These are phyloP conservation scores for Nymphaea thermarum DNA, from an alignment of 164 flowering plant genomes.

Conservation along the genomic window DNA sequence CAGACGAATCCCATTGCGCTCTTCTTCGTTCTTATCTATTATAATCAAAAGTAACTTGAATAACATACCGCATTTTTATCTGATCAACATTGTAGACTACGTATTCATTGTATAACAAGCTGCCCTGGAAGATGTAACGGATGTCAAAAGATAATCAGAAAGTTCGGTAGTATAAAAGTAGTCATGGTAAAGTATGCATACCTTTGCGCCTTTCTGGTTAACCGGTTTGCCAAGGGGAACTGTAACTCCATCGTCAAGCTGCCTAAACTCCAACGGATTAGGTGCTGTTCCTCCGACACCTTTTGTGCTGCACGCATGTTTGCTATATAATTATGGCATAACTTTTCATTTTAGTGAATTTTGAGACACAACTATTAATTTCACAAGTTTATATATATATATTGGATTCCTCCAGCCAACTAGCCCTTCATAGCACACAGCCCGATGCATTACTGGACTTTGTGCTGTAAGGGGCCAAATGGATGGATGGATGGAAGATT, in stretches of 20 bases:
- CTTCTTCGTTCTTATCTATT: slow-evolving; percentile 10
- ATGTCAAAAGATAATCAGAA: neutral
- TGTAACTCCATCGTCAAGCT: slow-evolving; percentile 55
- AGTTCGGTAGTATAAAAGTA: neutral
- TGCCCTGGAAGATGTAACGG: slow-evolving; percentile 32
- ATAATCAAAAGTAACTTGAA: slow-evolving; percentile 73
- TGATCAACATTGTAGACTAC: slow-evolving; percentile 90
- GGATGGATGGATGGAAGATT: no score
- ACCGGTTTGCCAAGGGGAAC: slow-evolving; percentile 79
- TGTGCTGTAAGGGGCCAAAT: neutral
- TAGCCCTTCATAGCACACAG: neutral
- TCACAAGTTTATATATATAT: neutral
- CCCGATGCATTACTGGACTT: neutral
- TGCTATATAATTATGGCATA: neutral
- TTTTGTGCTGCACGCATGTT: slow-evolving; percentile 51
- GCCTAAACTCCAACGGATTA: slow-evolving; percentile 39
- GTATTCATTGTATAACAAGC: slow-evolving; percentile 75
- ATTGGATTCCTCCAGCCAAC: neutral
- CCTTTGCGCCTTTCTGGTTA: slow-evolving; percentile 34
- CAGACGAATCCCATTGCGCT: neutral
- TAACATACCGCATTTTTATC: slow-evolving; percentile 71
- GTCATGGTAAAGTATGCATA: slow-evolving; percentile 3
- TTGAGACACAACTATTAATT: neutral
- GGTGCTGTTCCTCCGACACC: slow-evolving; percentile 82
- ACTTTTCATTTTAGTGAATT: neutral